Percentiles rank a stretch among this genome's conserved stretches.
Evolutionary conservation across 1,284 basidiomycete species (phyloP).

Genomic region (Pisolithus thermaeus): DNA sequence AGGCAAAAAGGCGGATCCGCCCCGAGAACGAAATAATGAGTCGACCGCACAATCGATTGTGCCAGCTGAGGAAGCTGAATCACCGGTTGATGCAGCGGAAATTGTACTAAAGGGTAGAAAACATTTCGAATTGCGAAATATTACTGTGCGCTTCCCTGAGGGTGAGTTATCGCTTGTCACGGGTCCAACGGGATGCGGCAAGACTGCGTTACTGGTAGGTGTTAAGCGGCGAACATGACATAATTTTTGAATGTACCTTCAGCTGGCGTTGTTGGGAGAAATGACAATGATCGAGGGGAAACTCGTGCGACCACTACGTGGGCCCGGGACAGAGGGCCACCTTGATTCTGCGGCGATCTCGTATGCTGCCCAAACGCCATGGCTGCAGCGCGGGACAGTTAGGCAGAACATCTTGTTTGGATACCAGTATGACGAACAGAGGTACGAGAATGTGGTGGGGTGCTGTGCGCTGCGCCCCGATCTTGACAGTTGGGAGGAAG

Average conservation of each 20-base stretch:
- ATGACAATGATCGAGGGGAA: conserved; percentile 27
- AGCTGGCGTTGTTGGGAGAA: conserved; percentile 30
- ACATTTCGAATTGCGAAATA: conserved; percentile 52
- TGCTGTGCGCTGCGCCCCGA: conserved; percentile 63
- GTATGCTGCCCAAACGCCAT: conserved; percentile 57
- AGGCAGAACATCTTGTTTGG: conserved; percentile 47
- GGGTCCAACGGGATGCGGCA: conserved; percentile 66
- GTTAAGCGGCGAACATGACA: background rate
- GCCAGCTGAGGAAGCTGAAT: conserved; percentile 9
- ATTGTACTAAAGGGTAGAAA: conserved; percentile 24
- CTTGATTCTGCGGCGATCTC: conserved; percentile 47
- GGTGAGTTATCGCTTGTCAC: conserved; percentile 50
- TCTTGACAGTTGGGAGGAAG: conserved; percentile 40
- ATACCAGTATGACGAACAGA: conserved; percentile 34
- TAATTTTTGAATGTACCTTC: background rate
- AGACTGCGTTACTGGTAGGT: conserved; percentile 39
- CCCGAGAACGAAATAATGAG: background rate
- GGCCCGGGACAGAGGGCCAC: conserved; percentile 33
- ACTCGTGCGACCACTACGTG: conserved; percentile 37
- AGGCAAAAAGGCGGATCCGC: conserved; percentile 1
- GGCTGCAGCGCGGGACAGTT: conserved; percentile 46
- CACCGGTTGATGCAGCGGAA: conserved; percentile 7
- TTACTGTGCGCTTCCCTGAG: conserved; percentile 55
- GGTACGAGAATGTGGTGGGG: conserved; percentile 43
- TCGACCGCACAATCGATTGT: background rate